Percentiles rank a stretch among this genome's conserved stretches.
Evolutionary conservation across 148 eudicot species (phyloP).

Genomic region (Rhododendron ferrugineum): DNA sequence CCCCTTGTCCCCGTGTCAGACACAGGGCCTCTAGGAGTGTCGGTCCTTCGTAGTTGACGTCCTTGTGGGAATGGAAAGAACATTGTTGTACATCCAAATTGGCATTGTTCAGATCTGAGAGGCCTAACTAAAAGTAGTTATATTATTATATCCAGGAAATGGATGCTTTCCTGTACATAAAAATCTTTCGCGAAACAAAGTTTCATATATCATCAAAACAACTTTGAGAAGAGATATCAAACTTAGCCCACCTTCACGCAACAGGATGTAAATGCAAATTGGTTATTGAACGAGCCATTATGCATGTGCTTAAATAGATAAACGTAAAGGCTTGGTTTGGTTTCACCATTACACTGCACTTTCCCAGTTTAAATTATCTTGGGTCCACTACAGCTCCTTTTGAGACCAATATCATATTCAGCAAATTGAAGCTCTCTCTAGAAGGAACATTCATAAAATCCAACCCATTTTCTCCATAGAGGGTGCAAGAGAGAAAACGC

Average conservation of each 20-base stretch:
- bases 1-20: too few species aligned
- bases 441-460: background rate
- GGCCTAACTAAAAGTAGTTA: background rate
- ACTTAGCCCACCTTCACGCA: background rate
- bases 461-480: constrained; percentile 1
- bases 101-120: background rate
- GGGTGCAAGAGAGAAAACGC: background rate
- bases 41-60: too few species aligned
- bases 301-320: background rate
- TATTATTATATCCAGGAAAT: background rate
- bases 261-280: background rate
- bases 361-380: background rate
- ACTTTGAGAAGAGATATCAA: background rate
- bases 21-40: too few species aligned
- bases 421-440: background rate
- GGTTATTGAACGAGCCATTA: background rate
- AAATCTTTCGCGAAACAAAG: background rate
- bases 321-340: background rate
- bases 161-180: background rate
- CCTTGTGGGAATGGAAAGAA: background rate
- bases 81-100: background rate
- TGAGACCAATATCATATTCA: background rate
- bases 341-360: background rate
- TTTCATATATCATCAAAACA: background rate
- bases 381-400: background rate